A percentile compares a stretch with the other conserved stretches of the same genome.
Evolutionary conservation across 352 stramenopile genomes (phyloP).

Genomic region (Pythium phragmiticola): DNA sequence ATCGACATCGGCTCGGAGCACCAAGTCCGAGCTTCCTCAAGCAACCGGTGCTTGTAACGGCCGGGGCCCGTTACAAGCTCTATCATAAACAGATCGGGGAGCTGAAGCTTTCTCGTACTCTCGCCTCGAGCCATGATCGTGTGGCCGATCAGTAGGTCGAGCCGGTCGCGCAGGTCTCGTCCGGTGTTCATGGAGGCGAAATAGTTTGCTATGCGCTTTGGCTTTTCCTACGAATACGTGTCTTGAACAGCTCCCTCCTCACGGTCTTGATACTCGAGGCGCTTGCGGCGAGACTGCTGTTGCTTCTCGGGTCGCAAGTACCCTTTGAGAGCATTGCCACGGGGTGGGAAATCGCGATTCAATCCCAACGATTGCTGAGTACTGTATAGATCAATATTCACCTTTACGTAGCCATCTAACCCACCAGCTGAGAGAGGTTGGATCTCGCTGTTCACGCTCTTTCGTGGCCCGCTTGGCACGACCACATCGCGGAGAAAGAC

Average conservation of each 20-base stretch:
- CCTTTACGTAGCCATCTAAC: constrained; percentile 11
- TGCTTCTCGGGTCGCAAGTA: not conserved
- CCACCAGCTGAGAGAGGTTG: constrained; percentile 7
- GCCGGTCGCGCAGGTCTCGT: not conserved
- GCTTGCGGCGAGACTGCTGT: constrained; percentile 6
- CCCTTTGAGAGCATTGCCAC: constrained; percentile 3
- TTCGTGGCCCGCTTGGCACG: no score
- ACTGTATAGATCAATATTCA: constrained; percentile 11
- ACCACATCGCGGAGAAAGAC: not conserved
- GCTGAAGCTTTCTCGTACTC: constrained; percentile 4
- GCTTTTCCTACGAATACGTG: not conserved
- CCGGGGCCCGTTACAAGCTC: constrained; percentile 8
- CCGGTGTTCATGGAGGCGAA: not conserved
- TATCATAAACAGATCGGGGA: constrained; percentile 12
- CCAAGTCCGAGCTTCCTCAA: no score
- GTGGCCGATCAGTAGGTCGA: constrained; percentile 8
- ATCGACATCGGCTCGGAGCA: no score
- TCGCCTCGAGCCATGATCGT: constrained; percentile 6
- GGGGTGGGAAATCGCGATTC: not conserved
- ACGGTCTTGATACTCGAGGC: constrained; percentile 6
- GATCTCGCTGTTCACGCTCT: no score
- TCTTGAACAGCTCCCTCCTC: constrained; percentile 4
- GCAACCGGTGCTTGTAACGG: no score
- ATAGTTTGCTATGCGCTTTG: not conserved
- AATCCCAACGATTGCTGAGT: not conserved